phyloP scores from a whole-genome alignment of 2,329 filamentous ascomycete genomes.

The Paraconiothyrium brasiliense region DNA sequence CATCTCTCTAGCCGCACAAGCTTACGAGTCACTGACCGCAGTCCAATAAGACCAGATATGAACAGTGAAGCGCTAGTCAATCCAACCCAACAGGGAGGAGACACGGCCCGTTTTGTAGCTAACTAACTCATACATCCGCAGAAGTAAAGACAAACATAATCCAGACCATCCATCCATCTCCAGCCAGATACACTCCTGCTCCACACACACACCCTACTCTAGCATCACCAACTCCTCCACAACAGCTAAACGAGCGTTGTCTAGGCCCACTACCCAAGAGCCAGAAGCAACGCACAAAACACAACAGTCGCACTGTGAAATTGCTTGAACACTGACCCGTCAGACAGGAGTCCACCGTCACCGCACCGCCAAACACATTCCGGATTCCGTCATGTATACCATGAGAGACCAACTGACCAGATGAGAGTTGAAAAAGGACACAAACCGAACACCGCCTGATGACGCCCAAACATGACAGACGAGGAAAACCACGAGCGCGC shows the following conservation, averaged over 20 bases:
- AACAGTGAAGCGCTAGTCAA: constrained; percentile 23
- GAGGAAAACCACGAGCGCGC: constrained; percentile 35
- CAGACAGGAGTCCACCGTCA: constrained; percentile 30
- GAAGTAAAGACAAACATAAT: constrained; percentile 31
- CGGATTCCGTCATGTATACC: constrained; percentile 34
- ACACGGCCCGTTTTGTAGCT: constrained; percentile 38
- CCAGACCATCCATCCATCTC: constrained; percentile 24
- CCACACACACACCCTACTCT: not conserved
- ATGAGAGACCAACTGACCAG: constrained; percentile 30
- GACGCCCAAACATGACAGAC: constrained; percentile 42
- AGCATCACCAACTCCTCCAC: not conserved
- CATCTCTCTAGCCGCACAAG: not conserved
- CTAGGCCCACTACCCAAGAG: constrained; percentile 19
- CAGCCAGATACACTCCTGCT: constrained; percentile 7
- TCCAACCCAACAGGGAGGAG: constrained; percentile 27
- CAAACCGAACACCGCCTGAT: constrained; percentile 43
- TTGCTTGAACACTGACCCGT: constrained; percentile 37
- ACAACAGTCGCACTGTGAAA: constrained; percentile 45
- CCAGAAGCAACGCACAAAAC: constrained; percentile 28
- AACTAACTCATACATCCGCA: constrained; percentile 46
- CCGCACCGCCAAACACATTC: constrained; percentile 34
- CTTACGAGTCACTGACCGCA: not conserved
- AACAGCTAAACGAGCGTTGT: constrained; percentile 15
- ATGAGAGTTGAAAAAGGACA: constrained; percentile 23
- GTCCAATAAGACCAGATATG: constrained; percentile 1